phyloP scores from a whole-genome alignment of 2,329 filamentous ascomycete genomes.

The Fusarium sp. region DNA sequence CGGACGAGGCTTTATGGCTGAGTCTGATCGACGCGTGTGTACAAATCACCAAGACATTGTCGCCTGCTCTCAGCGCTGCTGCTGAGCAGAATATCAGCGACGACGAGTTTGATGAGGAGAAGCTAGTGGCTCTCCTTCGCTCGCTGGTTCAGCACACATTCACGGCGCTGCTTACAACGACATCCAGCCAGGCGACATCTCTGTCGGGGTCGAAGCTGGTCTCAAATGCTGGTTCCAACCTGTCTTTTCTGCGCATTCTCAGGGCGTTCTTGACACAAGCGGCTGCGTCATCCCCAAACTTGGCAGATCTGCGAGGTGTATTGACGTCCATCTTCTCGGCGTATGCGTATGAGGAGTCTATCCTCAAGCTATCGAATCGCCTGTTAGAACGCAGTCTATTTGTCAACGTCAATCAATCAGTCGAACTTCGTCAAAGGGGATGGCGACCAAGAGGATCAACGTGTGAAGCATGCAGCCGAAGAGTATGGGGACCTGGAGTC shows the following conservation, averaged over 20 bases:
- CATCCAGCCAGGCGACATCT: slow-evolving; percentile 59
- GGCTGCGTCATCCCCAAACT: slow-evolving; percentile 80
- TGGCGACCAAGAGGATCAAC: slow-evolving; percentile 89
- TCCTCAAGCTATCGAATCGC: slow-evolving; percentile 83
- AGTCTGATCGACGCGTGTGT: slow-evolving; percentile 68
- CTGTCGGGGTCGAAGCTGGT: slow-evolving; percentile 46
- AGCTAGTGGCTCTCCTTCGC: slow-evolving; percentile 73
- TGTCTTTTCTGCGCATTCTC: slow-evolving; percentile 88
- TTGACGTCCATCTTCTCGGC: slow-evolving; percentile 91
- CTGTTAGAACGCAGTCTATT: slow-evolving; percentile 91
- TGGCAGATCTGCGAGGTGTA: slow-evolving; percentile 86
- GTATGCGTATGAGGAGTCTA: slow-evolving; percentile 93
- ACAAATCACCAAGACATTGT: slow-evolving; percentile 70
- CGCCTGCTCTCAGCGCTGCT: slow-evolving; percentile 58
- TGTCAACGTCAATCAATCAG: slow-evolving; percentile 78
- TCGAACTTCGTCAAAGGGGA: slow-evolving; percentile 78
- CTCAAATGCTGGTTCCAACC: slow-evolving; percentile 58
- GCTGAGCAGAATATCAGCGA: slow-evolving; percentile 38
- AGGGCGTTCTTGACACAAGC: slow-evolving; percentile 87
- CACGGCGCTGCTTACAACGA: slow-evolving; percentile 81
- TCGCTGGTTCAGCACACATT: slow-evolving; percentile 89
- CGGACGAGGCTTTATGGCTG: slow-evolving; percentile 67
- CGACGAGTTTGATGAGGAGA: slow-evolving; percentile 60
- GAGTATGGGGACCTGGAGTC: slow-evolving; percentile 89
- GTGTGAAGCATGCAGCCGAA: slow-evolving; percentile 83